phyloP scores from a whole-genome alignment of 192 early-diverging fungal genomes.

The Funneliformis geosporum region DNA sequence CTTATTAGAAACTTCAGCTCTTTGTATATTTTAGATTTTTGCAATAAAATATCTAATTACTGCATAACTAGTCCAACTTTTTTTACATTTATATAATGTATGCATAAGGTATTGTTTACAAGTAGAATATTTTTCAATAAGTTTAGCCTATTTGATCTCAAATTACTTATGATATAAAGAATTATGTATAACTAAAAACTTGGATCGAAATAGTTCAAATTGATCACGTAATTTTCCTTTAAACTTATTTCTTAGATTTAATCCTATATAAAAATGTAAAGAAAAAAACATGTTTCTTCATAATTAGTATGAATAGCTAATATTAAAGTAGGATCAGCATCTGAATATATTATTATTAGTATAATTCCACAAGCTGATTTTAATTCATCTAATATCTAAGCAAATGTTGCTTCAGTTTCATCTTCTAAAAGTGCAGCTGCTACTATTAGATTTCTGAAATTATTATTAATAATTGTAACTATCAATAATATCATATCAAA shows the following conservation, averaged over 20 bases:
- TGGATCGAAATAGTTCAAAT: neutral
- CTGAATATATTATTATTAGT: neutral
- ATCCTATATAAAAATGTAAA: neutral
- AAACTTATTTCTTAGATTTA: neutral
- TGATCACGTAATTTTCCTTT: neutral
- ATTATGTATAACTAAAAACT: neutral
- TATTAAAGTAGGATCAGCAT: neutral
- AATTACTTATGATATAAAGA: neutral
- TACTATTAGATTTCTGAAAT: neutral
- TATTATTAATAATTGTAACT: neutral
- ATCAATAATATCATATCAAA: neutral
- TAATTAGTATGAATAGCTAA: neutral
- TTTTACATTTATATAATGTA: neutral
- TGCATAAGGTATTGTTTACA: neutral
- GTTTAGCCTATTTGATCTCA: neutral
- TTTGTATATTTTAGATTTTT: neutral
- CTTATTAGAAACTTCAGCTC: conserved; percentile 2
- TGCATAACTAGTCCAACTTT: neutral
- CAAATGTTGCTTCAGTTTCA: conserved; percentile 1
- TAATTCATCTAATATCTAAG: neutral
- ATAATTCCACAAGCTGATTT: neutral
- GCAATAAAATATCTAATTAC: neutral
- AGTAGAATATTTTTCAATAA: neutral
- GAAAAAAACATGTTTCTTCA: neutral
- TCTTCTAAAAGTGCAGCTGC: neutral